Conservation (phyloP, 2,329 filamentous ascomycete species). For the Cladorrhinum sp. region DNA sequence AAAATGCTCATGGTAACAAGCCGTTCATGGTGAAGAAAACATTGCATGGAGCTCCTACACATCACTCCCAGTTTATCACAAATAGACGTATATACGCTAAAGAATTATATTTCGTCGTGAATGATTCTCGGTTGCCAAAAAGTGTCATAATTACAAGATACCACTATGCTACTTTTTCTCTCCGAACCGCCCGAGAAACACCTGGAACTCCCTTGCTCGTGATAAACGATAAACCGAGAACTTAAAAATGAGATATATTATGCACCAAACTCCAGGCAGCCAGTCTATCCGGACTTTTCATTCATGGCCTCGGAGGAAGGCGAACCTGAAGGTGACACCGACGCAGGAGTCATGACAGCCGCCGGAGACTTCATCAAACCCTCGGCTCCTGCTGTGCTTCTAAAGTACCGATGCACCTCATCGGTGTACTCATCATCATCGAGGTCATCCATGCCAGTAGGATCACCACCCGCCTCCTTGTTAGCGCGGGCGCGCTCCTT, state of each 20-base stretch:
- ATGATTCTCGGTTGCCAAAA: neutral
- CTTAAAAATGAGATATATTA: neutral
- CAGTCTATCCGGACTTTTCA: conserved; percentile 15
- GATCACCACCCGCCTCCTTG: conserved; percentile 34
- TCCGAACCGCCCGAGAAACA: neutral
- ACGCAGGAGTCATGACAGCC: neutral
- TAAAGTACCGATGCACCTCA: conserved; percentile 56
- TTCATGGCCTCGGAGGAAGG: neutral
- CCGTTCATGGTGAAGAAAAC: too few species aligned
- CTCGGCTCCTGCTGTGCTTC: conserved; percentile 30
- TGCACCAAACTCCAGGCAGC: neutral
- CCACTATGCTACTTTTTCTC: neutral
- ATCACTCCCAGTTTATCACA: too few species aligned
- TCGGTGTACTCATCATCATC: conserved; percentile 51
- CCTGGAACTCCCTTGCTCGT: neutral
- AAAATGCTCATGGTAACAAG: too few species aligned
- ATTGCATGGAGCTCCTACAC: too few species aligned
- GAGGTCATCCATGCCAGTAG: conserved; percentile 17
- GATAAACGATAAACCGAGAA: neutral
- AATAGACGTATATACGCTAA: too few species aligned
- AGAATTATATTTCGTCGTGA: too few species aligned
- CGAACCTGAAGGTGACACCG: neutral
- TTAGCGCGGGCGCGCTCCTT: conserved; percentile 45
- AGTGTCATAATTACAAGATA: neutral
- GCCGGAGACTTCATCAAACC: neutral